Percentiles rank a stretch among this genome's conserved stretches.
These are phyloP conservation scores for Gamsiella multidivaricata DNA, from an alignment of 192 early-diverging fungal species.

Conservation along the genomic window DNA sequence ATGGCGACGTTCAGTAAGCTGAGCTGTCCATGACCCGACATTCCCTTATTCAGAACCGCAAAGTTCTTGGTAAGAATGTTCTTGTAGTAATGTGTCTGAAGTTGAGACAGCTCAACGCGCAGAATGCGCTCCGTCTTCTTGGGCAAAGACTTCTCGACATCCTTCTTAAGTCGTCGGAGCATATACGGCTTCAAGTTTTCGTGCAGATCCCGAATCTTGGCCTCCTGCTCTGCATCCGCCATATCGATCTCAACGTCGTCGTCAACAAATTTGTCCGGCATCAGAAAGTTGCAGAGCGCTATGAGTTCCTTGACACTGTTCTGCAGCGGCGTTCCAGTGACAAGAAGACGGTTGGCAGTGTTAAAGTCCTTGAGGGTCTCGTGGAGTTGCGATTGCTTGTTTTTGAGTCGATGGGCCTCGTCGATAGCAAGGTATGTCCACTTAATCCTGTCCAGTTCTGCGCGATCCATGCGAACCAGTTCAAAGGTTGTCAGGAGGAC, in stretches of 20 bases:
- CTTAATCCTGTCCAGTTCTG: slow-evolving; percentile 79
- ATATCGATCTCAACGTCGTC: slow-evolving; percentile 85
- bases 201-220: slow-evolving; percentile 90
- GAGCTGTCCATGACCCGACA: slow-evolving; percentile 72
- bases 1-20: slow-evolving; percentile 94
- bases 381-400: slow-evolving; percentile 93
- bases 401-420: slow-evolving; percentile 98
- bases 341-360: slow-evolving; percentile 90
- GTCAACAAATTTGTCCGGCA: slow-evolving; percentile 87
- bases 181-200: slow-evolving; percentile 86
- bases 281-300: slow-evolving; percentile 92
- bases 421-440: slow-evolving; percentile 97
- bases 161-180: slow-evolving; percentile 96
- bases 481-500: slow-evolving; percentile 97
- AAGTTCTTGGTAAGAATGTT: slow-evolving; percentile 96
- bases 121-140: slow-evolving; percentile 96
- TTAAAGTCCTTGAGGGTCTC: slow-evolving; percentile 89
- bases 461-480: slow-evolving; percentile 91
- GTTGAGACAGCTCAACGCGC: slow-evolving; percentile 88
- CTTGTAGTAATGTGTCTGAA: slow-evolving; percentile 96
- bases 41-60: slow-evolving; percentile 81
- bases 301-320: slow-evolving; percentile 96
- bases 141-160: slow-evolving; percentile 97
- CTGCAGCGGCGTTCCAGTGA: slow-evolving; percentile 99
- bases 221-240: slow-evolving; percentile 76